Conservation (phyloP, 495 filamentous ascomycete genomes). For the Lasiosphaeris hirsuta region DNA sequence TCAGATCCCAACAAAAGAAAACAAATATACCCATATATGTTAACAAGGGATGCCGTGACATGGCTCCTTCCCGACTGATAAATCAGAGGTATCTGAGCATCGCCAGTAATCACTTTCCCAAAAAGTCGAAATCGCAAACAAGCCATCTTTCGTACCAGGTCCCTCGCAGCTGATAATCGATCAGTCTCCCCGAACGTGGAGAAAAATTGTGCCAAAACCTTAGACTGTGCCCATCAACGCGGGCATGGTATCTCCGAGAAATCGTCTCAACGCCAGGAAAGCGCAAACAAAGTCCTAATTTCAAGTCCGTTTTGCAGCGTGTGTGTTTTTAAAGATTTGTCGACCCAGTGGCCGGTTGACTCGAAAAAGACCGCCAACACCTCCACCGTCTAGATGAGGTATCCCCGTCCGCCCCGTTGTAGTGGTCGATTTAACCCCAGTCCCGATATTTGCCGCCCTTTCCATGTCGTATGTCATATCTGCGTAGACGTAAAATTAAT, state of each 20-base stretch:
- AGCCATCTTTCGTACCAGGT: no score
- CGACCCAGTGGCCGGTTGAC: not conserved
- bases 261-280: not conserved
- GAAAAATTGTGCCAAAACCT: not conserved
- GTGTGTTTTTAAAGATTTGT: not conserved
- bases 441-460: no score
- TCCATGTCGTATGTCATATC: not conserved
- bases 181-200: not conserved
- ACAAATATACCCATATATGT: no score
- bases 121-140: no score
- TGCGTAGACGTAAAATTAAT: conserved; percentile 28
- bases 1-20: no score
- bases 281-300: not conserved
- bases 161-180: not conserved
- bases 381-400: not conserved
- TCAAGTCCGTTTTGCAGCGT: not conserved
- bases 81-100: no score
- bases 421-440: no score
- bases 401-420: no score
- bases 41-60: no score
- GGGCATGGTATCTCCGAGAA: conserved; percentile 13
- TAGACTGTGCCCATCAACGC: not conserved
- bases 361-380: not conserved
- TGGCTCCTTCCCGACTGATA: no score
- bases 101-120: no score